Evolutionary conservation across 768 basidiomycete species (phyloP).

Genomic region (Lyophyllum semitale): DNA sequence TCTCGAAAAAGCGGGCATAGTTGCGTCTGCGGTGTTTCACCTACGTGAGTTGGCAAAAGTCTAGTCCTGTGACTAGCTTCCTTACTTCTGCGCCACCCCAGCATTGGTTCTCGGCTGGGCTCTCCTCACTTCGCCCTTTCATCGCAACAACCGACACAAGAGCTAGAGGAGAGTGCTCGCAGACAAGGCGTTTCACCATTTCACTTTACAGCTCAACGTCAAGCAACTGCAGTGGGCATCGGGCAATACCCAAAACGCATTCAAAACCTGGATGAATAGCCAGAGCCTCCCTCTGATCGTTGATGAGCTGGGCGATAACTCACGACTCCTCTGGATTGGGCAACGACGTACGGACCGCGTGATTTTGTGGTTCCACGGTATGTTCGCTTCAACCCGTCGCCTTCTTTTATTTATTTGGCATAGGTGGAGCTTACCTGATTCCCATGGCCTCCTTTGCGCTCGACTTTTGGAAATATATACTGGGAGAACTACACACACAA

Average conservation of each 20-base stretch:
- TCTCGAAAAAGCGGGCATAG: conserved; percentile 8
- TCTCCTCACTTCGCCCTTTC: conserved; percentile 20
- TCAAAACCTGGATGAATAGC: conserved; percentile 22
- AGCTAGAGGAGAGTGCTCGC: conserved; percentile 19
- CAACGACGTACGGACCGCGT: conserved; percentile 31
- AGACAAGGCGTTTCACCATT: conserved; percentile 19
- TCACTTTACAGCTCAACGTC: conserved; percentile 10
- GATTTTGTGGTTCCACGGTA: conserved; percentile 33
- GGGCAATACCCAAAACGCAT: conserved; percentile 22
- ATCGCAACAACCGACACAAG: conserved; percentile 23
- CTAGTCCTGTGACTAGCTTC: background rate
- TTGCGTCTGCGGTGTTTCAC: conserved; percentile 1
- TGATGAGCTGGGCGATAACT: conserved; percentile 29
- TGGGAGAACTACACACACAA: conserved; percentile 10
- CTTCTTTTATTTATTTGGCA: background rate
- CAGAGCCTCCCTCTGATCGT: conserved; percentile 19
- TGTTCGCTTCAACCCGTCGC: background rate
- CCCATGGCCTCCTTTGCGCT: conserved; percentile 19
- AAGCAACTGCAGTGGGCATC: conserved; percentile 25
- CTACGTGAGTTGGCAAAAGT: conserved; percentile 11
- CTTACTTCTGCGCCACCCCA: background rate
- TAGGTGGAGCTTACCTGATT: conserved; percentile 29
- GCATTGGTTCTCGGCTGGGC: conserved; percentile 22
- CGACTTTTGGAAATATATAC: conserved; percentile 25
- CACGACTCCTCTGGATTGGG: conserved; percentile 34